These are phyloP conservation scores for Marasmius fiardii DNA, from an alignment of 1,284 basidiomycete genomes.

Conservation along the genomic window DNA sequence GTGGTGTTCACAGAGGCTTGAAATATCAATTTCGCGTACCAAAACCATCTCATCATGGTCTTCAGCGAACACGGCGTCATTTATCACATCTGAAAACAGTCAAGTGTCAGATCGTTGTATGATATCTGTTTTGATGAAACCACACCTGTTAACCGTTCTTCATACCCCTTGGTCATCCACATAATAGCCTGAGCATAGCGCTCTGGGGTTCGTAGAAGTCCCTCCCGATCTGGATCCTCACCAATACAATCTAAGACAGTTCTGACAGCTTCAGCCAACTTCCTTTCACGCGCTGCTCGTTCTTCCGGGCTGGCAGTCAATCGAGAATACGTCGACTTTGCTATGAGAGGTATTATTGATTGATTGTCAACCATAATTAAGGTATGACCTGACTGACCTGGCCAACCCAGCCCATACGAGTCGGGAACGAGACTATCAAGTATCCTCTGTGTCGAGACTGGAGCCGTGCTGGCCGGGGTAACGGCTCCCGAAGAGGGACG, in stretches of 20 bases:
- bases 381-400: conserved; percentile 51
- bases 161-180: conserved; percentile 99
- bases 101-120: not conserved
- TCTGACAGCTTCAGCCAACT: conserved; percentile 82
- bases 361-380: not conserved
- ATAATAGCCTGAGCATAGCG: conserved; percentile 96
- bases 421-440: conserved; percentile 38
- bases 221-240: conserved; percentile 95
- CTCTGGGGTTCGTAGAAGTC: conserved; percentile 88
- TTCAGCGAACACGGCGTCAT: conserved; percentile 98
- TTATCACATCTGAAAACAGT: conserved; percentile 82
- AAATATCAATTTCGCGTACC: conserved; percentile 96
- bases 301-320: conserved; percentile 78
- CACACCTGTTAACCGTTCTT: conserved; percentile 85
- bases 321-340: conserved; percentile 86
- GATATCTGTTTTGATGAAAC: conserved; percentile 16
- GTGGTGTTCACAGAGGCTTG: conserved; percentile 98
- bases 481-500: conserved; percentile 62
- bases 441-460: conserved; percentile 6
- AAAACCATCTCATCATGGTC: conserved; percentile 99
- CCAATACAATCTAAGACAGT: conserved; percentile 97
- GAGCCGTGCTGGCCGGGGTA: conserved; percentile 47
- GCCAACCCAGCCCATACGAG: conserved; percentile 90
- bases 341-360: conserved; percentile 36
- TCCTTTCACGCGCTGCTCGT: conserved; percentile 68